Evolutionary conservation across 2,329 filamentous ascomycete genomes (phyloP), one percentile per base, ranked within the genome.

Genomic region (Aspergillus felis): DNA sequence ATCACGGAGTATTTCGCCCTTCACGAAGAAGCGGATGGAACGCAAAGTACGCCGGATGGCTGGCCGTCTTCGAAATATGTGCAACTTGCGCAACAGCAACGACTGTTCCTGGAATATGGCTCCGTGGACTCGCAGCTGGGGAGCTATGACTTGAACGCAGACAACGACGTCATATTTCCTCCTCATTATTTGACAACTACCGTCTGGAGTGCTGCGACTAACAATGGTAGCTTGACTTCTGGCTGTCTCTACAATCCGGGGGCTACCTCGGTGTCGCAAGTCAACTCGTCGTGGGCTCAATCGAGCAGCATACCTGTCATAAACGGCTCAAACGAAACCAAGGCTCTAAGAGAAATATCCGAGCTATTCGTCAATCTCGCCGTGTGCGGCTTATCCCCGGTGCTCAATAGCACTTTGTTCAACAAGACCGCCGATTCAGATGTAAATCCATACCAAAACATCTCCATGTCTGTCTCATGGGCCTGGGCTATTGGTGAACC

Each of bases 51-150:
- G 0, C 66, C 76, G 0, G 78, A 86, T 70, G 86, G 86, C 10
- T 89, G 86, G 86, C 86, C 86, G 0, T 82, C 80, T n/a, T 81
- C 84, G 62, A 77, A 79, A 22, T 85, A 80, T 62, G 70, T 87
- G 35, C 82, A 85, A 61, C 78, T 87, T 48, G 74, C 76, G 1
- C 73, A 78, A 50, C 76, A 77, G n/a, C 79, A 79, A 61, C 77
- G 86, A 32, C 63, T 88, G 2, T 65, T 88, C 2, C 68, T 83
- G 8, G 78, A 79, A 41, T 85, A 83, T 66, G 85, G 85, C 1
- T 74, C 68, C 0, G 68, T 87, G 4, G 85, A 86, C 66, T 71
- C 82, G 2, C 82, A 87, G 55, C 81, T 88, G 76, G 61, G 66
- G 9, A 68, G 64, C 2, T 88, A 88, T 65, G 78, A 87, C 61